phyloP scores from a whole-genome alignment of 345 rosid species.

The Salix viminalis region DNA sequence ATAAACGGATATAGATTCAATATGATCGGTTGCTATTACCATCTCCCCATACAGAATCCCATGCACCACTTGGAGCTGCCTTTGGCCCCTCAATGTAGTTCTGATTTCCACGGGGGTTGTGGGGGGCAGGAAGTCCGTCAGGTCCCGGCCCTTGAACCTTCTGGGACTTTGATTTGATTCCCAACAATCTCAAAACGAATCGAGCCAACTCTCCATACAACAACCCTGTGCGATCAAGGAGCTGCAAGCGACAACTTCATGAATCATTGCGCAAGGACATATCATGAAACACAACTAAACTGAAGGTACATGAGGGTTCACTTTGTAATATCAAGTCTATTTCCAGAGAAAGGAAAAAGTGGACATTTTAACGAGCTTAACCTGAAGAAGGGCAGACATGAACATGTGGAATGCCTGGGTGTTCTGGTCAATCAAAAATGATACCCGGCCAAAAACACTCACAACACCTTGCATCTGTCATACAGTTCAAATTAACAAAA shows the following conservation, averaged over 20 bases:
- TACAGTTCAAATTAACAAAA: not conserved
- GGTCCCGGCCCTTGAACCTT: conserved; percentile 63
- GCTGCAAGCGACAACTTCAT: conserved; percentile 43
- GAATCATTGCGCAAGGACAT: conserved; percentile 1
- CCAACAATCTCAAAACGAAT: conserved; percentile 79
- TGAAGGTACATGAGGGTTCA: not conserved
- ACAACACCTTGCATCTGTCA: conserved; percentile 38
- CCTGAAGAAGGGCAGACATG: conserved; percentile 36
- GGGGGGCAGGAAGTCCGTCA: conserved; percentile 58
- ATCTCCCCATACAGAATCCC: conserved; percentile 93
- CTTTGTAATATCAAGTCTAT: not conserved
- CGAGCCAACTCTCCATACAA: conserved; percentile 94
- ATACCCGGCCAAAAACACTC: conserved; percentile 30
- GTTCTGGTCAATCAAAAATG: conserved; percentile 32
- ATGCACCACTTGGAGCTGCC: conserved; percentile 62
- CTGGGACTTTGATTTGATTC: conserved; percentile 66
- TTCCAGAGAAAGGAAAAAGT: not conserved
- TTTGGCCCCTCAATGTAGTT: conserved; percentile 72
- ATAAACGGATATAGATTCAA: no score
- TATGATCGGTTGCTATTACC: not conserved
- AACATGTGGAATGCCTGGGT: conserved; percentile 35
- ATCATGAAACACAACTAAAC: not conserved
- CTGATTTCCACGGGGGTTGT: conserved; percentile 48
- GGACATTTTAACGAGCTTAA: not conserved
- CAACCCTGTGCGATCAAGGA: conserved; percentile 80